These are phyloP conservation scores for Candida maesae DNA, from an alignment of 805 yeast genomes.

Conservation along the genomic window DNA sequence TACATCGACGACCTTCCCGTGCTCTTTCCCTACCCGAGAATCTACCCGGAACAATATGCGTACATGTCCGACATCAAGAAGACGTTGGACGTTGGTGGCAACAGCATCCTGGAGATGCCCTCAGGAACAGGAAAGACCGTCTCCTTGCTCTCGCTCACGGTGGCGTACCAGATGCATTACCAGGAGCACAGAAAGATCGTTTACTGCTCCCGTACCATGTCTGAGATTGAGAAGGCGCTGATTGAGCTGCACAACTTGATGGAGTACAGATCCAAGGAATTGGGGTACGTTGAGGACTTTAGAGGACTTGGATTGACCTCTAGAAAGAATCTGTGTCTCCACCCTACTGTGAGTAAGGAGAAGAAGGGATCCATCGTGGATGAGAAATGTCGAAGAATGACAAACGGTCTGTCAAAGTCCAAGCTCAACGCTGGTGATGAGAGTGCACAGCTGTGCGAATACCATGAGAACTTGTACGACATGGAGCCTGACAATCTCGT, in stretches of 20 bases:
- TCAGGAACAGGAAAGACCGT: conserved; percentile 99
- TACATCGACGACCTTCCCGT: conserved; percentile 95
- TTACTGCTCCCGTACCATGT: conserved; percentile 99
- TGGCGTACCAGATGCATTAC: conserved; percentile 92
- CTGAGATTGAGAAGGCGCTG: conserved; percentile 96
- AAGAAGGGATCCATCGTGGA: conserved; percentile 90
- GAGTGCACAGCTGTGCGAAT: conserved; percentile 66
- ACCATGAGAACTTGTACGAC: conserved; percentile 85
- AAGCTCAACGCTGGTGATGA: conserved; percentile 51
- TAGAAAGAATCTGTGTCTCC: conserved; percentile 90
- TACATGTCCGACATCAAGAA: conserved; percentile 95
- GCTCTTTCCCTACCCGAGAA: conserved; percentile 91
- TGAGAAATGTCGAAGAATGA: conserved; percentile 92
- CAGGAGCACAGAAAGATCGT: conserved; percentile 93
- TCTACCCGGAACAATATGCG: conserved; percentile 97
- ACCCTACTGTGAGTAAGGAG: conserved; percentile 83
- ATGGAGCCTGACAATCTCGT: conserved; percentile 83
- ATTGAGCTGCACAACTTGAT: conserved; percentile 85
- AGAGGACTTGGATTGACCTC: conserved; percentile 92
- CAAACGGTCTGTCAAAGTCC: conserved; percentile 82
- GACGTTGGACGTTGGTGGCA: conserved; percentile 94
- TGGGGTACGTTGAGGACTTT: conserved; percentile 87
- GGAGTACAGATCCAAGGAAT: conserved; percentile 78
- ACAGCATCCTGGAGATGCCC: conserved; percentile 97
- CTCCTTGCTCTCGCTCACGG: conserved; percentile 82